These are phyloP conservation scores for Syncephalastrum contaminatum DNA, from an alignment of 371 early-diverging fungal genomes.

Conservation along the genomic window DNA sequence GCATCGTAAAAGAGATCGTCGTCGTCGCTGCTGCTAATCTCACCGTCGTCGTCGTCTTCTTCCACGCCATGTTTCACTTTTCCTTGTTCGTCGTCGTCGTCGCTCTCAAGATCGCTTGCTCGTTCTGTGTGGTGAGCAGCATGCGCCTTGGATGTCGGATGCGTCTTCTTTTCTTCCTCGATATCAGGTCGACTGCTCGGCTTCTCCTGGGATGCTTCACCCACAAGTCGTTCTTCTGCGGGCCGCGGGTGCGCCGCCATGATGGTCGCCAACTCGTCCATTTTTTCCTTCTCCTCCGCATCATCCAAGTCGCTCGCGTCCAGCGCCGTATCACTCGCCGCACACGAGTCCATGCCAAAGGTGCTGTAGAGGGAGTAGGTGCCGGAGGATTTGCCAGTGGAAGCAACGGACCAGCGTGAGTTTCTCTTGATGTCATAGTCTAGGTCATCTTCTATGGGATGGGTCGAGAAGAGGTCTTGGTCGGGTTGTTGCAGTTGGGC, in stretches of 20 bases:
- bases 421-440: conserved; percentile 7
- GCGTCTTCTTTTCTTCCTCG: too few relatives aligned
- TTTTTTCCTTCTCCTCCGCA: not conserved
- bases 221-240: too few relatives aligned
- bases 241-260: not conserved
- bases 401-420: conserved; percentile 29
- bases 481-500: not conserved
- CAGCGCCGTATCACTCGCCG: conserved; percentile 1
- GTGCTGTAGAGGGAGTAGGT: conserved; percentile 40
- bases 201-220: too few relatives aligned
- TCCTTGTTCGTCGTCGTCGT: conserved; percentile 1
- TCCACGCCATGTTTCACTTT: conserved; percentile 11
- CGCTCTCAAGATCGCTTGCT: conserved; percentile 8
- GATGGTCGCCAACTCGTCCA: conserved; percentile 3
- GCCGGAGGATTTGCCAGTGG: conserved; percentile 34
- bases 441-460: conserved; percentile 2
- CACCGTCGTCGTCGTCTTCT: conserved; percentile 20
- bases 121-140: not conserved
- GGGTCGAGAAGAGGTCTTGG: not conserved
- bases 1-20: conserved; percentile 45
- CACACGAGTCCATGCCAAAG: conserved; percentile 25
- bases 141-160: too few relatives aligned
- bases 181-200: too few relatives aligned
- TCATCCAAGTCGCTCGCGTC: too few relatives aligned
- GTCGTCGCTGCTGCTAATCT: conserved; percentile 21